These are phyloP conservation scores for Cystofilobasidium ferigula DNA, from an alignment of 768 basidiomycete genomes.

Conservation along the genomic window DNA sequence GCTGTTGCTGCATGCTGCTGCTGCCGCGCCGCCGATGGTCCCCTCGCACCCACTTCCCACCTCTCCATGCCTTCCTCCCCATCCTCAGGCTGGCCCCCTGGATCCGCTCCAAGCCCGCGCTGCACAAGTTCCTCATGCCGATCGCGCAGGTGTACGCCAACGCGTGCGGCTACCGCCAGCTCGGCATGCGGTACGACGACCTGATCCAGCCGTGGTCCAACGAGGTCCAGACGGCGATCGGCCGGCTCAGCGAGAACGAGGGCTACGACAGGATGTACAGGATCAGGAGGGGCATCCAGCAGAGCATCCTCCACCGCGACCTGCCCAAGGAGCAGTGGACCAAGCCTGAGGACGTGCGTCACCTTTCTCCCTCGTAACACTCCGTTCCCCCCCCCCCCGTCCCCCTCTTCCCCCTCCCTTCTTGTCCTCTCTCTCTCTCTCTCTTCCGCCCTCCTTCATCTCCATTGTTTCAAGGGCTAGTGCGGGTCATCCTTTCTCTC, in stretches of 20 bases:
- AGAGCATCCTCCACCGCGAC: slow-evolving; percentile 62
- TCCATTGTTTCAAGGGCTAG: not conserved
- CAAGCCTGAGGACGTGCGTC: slow-evolving; percentile 58
- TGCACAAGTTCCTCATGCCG: not conserved
- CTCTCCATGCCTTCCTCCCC: not conserved
- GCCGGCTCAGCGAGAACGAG: slow-evolving; percentile 66
- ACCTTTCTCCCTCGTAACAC: too few species aligned
- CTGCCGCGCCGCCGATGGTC: too few species aligned
- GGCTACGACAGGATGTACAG: slow-evolving; percentile 84
- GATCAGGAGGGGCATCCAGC: slow-evolving; percentile 69
- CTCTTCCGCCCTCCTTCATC: not conserved
- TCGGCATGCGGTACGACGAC: slow-evolving; percentile 4
- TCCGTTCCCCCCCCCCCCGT: not conserved
- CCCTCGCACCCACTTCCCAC: not conserved
- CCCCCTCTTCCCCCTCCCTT: not conserved
- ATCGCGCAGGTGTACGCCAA: slow-evolving; percentile 4
- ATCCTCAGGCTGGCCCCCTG: not conserved
- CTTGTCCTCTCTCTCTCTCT: not conserved
- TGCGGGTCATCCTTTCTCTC: not conserved
- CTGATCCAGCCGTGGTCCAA: slow-evolving; percentile 5
- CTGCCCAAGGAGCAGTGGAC: slow-evolving; percentile 75
- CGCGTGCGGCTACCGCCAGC: slow-evolving; percentile 4
- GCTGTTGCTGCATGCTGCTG: too few species aligned
- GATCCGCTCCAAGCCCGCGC: slow-evolving; percentile 5
- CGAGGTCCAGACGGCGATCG: slow-evolving; percentile 49